Conservation (phyloP, 257 asterid species). For the Lantana camara region DNA sequence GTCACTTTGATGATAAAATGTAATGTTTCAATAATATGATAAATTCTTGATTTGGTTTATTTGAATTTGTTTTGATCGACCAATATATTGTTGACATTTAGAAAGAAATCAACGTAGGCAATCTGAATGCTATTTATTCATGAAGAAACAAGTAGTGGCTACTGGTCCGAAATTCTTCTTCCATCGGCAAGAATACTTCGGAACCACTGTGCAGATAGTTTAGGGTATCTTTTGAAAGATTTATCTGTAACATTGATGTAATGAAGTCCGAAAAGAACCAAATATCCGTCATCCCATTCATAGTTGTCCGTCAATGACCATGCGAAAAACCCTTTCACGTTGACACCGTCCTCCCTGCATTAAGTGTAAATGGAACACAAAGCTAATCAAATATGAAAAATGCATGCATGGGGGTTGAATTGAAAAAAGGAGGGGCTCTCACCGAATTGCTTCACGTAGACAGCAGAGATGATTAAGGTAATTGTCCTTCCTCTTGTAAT, state of each 20-base stretch:
- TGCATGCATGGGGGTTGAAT: neutral
- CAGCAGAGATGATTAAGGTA: conserved; percentile 41
- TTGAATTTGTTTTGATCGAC: too few relatives aligned
- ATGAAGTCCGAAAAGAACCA: conserved; percentile 38
- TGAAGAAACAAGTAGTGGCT: too few relatives aligned
- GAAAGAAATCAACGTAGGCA: too few relatives aligned
- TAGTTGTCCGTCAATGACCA: conserved; percentile 50
- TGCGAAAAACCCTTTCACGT: conserved; percentile 46
- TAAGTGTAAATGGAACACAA: neutral
- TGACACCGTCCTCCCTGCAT: conserved; percentile 44
- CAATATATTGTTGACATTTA: too few relatives aligned
- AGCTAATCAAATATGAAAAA: neutral
- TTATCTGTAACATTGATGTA: conserved; percentile 37
- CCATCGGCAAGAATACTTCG: conserved; percentile 21
- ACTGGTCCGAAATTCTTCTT: conserved; percentile 25
- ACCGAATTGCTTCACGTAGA: conserved; percentile 40
- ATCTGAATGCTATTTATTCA: neutral
- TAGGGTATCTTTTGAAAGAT: conserved; percentile 31
- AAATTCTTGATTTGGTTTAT: neutral
- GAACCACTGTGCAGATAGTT: conserved; percentile 52
- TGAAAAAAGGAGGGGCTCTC: too few relatives aligned
- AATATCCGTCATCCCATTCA: conserved; percentile 39
- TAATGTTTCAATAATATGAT: neutral
- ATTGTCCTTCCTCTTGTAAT: conserved; percentile 35
- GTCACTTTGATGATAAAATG: too few relatives aligned